These are phyloP conservation scores for Linaria vulgaris DNA, from an alignment of 257 asterid species.

Conservation along the genomic window DNA sequence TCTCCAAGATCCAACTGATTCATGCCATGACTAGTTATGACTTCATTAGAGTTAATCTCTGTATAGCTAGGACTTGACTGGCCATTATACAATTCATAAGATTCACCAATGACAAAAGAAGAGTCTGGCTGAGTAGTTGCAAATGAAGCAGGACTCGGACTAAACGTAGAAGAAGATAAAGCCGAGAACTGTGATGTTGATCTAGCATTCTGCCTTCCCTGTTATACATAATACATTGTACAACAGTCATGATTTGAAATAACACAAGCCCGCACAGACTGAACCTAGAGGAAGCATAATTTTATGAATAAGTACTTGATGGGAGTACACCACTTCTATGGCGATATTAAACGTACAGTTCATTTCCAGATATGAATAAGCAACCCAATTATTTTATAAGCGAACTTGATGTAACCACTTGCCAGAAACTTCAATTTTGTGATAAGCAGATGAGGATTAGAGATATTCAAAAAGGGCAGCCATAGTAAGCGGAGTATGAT, in stretches of 20 bases:
- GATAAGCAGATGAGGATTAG: constrained; percentile 18
- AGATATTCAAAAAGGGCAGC: constrained; percentile 20
- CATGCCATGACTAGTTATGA: constrained; percentile 26
- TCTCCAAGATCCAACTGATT: constrained; percentile 31
- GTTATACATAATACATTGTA: constrained; percentile 29
- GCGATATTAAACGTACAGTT: neutral
- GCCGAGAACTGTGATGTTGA: constrained; percentile 47
- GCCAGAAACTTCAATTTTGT: neutral
- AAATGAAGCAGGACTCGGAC: constrained; percentile 53
- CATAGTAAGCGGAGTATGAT: constrained; percentile 16
- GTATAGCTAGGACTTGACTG: constrained; percentile 61
- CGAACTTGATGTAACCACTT: constrained; percentile 13
- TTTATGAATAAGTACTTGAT: constrained; percentile 2
- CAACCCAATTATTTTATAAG: constrained; percentile 10
- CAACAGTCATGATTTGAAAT: constrained; percentile 11
- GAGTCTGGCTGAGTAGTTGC: constrained; percentile 52
- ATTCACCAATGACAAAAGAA: constrained; percentile 48
- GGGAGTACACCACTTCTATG: constrained; percentile 11
- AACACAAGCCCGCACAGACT: constrained; percentile 11
- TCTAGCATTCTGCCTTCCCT: constrained; percentile 60
- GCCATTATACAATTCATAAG: constrained; percentile 45
- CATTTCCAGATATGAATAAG: constrained; percentile 14
- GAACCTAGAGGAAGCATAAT: constrained; percentile 10
- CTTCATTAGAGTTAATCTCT: constrained; percentile 60
- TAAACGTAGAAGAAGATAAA: constrained; percentile 44